Percentiles rank a stretch among this genome's conserved stretches.
phyloP scores from a whole-genome alignment of 2,329 filamentous ascomycete species.

The Rhynchosporium secalis region DNA sequence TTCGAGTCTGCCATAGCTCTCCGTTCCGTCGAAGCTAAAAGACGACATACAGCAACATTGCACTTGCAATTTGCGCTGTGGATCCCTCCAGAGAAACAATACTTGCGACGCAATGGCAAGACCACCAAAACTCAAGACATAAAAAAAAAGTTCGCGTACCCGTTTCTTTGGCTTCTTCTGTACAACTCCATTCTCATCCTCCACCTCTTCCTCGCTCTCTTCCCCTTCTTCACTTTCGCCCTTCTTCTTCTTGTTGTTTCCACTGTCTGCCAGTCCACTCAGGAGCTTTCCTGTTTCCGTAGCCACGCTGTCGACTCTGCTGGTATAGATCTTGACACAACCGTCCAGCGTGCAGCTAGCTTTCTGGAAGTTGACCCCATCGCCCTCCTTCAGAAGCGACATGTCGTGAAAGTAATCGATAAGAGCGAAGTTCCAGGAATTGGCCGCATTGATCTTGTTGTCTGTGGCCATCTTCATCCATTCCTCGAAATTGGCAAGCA shows the following conservation, averaged over 20 bases:
- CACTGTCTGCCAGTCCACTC: constrained; percentile 88
- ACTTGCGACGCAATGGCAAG: background rate
- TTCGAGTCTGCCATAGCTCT: background rate
- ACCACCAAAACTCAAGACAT: background rate
- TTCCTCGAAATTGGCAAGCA: constrained; percentile 97
- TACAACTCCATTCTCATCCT: constrained; percentile 55
- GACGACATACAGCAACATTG: background rate
- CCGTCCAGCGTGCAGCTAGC: constrained; percentile 96
- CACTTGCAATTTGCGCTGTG: constrained; percentile 7
- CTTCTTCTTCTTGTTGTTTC: constrained; percentile 71
- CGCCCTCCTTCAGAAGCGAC: constrained; percentile 93
- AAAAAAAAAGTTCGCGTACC: constrained; percentile 47
- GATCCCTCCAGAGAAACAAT: background rate
- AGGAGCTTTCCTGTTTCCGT: constrained; percentile 95
- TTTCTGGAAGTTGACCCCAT: constrained; percentile 97
- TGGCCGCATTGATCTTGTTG: constrained; percentile 97
- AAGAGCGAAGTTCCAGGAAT: constrained; percentile 99
- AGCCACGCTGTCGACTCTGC: constrained; percentile 94
- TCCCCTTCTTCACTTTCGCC: constrained; percentile 65
- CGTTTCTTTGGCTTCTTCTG: constrained; percentile 72
- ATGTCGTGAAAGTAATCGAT: constrained; percentile 99
- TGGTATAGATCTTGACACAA: constrained; percentile 99
- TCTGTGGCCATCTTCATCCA: constrained; percentile 99
- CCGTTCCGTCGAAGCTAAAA: too few relatives aligned
- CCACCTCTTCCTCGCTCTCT: constrained; percentile 64